A percentile compares a stretch with the other conserved stretches of the same genome.
Evolutionary conservation across 225 moss, liverwort and hornwort genomes (phyloP).

Genomic region (Anthoceros angustus): DNA sequence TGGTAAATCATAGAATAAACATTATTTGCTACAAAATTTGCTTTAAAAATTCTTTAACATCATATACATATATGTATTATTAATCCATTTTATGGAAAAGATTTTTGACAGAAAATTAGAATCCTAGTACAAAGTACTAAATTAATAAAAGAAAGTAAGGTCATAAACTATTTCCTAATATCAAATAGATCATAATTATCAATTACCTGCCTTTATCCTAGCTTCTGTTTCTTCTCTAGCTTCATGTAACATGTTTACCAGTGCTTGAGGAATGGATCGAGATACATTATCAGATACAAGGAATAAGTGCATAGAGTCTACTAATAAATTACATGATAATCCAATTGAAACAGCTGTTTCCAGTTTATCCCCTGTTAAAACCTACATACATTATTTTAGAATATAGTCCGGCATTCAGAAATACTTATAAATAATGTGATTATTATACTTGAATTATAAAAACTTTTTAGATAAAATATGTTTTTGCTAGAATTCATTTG

Average conservation of each 20-base stretch:
- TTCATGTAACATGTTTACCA: constrained; percentile 75
- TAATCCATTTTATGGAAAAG: no score
- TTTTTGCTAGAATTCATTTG: no score
- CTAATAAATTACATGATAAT: constrained; percentile 71
- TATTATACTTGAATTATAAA: no score
- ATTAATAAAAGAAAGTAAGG: not conserved
- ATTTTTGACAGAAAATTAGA: not conserved
- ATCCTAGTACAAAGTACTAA: not conserved
- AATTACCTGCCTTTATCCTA: constrained; percentile 20
- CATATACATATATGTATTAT: no score
- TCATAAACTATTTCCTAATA: not conserved
- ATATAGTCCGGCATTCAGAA: no score
- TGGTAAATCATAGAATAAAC: not conserved
- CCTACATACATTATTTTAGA: constrained; percentile 19
- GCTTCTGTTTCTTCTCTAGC: constrained; percentile 26
- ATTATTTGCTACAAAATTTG: no score
- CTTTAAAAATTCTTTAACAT: no score
- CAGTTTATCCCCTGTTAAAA: constrained; percentile 82
- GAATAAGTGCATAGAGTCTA: constrained; percentile 89
- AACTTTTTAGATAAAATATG: no score
- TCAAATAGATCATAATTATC: not conserved
- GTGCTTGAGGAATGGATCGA: constrained; percentile 37
- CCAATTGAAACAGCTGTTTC: constrained; percentile 87
- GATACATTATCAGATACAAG: constrained; percentile 55
- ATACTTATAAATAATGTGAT: no score